phyloP scores from a whole-genome alignment of 192 early-diverging fungal genomes.

The Oehlia diaphana region DNA sequence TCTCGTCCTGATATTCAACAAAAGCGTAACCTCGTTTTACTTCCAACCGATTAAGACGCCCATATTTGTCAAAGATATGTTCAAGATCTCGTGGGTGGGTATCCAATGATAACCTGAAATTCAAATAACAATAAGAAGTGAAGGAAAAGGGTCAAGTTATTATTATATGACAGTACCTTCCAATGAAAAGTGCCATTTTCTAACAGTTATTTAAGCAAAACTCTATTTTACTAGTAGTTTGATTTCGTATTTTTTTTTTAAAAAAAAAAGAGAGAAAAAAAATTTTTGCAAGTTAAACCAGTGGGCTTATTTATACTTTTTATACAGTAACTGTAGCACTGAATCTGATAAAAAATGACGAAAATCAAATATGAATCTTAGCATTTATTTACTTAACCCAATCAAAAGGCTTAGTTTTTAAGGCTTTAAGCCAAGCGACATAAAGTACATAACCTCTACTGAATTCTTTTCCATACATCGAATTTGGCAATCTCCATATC shows the following conservation, averaged over 20 bases:
- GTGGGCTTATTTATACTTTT: too few species aligned
- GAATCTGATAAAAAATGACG: too few species aligned
- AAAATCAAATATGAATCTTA: too few species aligned
- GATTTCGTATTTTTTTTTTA: too few species aligned
- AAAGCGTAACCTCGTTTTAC: conserved; percentile 57
- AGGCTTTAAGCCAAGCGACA: conserved; percentile 31
- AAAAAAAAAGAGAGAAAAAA: too few species aligned
- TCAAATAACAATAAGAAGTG: not conserved
- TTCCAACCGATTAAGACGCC: conserved; percentile 55
- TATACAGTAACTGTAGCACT: too few species aligned
- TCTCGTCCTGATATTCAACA: conserved; percentile 48
- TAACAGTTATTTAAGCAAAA: not conserved
- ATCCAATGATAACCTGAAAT: conserved; percentile 40
- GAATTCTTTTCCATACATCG: conserved; percentile 37
- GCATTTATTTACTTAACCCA: too few species aligned
- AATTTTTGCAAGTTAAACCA: too few species aligned
- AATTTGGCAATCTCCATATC: conserved; percentile 35
- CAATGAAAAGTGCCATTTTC: conserved; percentile 26
- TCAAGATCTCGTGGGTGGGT: conserved; percentile 54
- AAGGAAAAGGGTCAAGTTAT: not conserved
- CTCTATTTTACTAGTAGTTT: not conserved
- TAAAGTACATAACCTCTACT: conserved; percentile 43
- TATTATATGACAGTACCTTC: not conserved
- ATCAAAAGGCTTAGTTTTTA: not conserved
- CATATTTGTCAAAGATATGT: conserved; percentile 58